Percentiles rank a stretch among this genome's conserved stretches.
Evolutionary conservation across 371 early-diverging fungal genomes (phyloP).

Genomic region (Lichtheimia ornata): DNA sequence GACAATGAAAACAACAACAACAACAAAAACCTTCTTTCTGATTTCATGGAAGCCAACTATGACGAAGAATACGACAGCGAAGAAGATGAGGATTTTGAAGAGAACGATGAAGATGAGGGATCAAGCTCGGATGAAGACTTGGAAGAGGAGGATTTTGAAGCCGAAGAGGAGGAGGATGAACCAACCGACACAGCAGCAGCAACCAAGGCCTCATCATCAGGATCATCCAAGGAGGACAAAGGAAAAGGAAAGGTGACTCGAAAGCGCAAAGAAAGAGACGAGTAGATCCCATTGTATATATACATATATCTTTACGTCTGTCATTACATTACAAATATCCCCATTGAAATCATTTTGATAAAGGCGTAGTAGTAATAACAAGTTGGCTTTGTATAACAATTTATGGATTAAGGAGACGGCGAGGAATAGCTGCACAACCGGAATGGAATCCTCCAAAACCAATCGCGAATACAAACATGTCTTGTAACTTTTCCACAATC

Average conservation of each 20-base stretch:
- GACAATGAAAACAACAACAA: conserved; percentile 12
- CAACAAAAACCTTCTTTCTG: conserved; percentile 11
- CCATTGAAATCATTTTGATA: no score
- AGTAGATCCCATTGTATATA: not conserved
- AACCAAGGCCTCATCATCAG: conserved; percentile 3
- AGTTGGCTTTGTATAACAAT: not conserved
- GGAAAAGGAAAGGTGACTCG: conserved; percentile 19
- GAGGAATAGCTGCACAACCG: conserved; percentile 18
- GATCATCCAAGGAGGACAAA: conserved; percentile 8
- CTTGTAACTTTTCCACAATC: conserved; percentile 8
- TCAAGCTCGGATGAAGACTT: conserved; percentile 26
- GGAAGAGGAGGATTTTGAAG: conserved; percentile 31
- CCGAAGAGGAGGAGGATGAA: conserved; percentile 25
- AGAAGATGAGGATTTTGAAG: conserved; percentile 17
- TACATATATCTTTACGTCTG: no score
- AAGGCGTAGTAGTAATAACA: not conserved
- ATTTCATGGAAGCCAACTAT: conserved; percentile 20
- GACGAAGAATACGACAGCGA: conserved; percentile 25
- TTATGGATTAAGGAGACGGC: not conserved
- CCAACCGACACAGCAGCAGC: conserved; percentile 14
- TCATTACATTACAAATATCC: no score
- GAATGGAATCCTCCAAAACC: conserved; percentile 20
- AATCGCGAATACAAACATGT: conserved; percentile 16
- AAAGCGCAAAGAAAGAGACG: conserved; percentile 20
- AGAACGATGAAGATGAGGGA: conserved; percentile 26